Evolutionary conservation across 192 early-diverging fungal species (phyloP), one percentile per base, ranked within the genome.

Genomic region (Rhizoclosmatium globosum): DNA sequence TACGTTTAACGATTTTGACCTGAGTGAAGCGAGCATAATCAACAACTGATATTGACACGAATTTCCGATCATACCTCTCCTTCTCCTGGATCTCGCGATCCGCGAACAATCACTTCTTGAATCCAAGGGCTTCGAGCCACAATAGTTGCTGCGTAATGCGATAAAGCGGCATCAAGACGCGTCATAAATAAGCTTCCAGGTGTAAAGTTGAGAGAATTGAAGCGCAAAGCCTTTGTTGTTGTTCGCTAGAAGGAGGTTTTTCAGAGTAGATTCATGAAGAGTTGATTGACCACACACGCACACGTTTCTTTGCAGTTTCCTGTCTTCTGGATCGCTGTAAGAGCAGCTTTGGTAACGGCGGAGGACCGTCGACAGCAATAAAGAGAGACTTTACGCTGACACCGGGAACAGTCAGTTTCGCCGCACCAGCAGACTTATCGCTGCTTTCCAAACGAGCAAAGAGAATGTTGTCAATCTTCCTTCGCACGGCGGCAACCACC

Each of bases 191-290:
- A 17, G 17, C 43, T 43, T 31, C 70, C 70, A 9, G 70, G 70
- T 2, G 70, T 72, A 43, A 72, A 72, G n/a, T 72, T 50, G 21
- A 72, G 70, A 31, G 31, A 31, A 39, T 72, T 72, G 70, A 72
- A 72, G 48, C 57, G 48, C 31, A 57, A 21, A 9, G 70, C n/a
- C 15, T 57, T 39, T 19, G 70, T 72, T 2, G 70, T 72, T 38
- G 70, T 72, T 72, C 57, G 17, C 70, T 72, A 9, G 56, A 57
- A 17, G 1, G 56, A 57, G 56, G 56, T 57, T 15, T 57, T 57
- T 17, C 13, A 21, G 56, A 17, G 56, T 15, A 15, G n/a, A 57
- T 15, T 15, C 21, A 15, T 64, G 62, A 11, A 17, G 62, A 17
- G 6, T 64, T 64, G 21, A 17, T 64, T 64, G 21, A 17, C 41